These are phyloP conservation scores for Acidomyces sp. DNA, from an alignment of 495 filamentous ascomycete species.

Conservation along the genomic window DNA sequence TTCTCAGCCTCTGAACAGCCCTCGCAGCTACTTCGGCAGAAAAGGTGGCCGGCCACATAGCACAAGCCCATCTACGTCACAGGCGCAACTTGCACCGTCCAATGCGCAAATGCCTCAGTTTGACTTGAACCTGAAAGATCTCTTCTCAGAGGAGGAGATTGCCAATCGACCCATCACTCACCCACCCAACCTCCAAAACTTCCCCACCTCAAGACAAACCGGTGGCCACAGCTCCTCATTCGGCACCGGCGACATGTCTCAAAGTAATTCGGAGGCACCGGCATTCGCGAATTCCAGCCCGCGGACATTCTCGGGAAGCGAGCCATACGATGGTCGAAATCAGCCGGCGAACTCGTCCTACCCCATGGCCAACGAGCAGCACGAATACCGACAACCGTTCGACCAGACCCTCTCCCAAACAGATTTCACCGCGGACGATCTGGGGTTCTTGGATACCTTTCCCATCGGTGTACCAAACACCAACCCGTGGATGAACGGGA, in stretches of 20 bases:
- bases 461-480: slow-evolving; percentile 14
- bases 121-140: slow-evolving; percentile 52
- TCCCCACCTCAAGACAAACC: neutral
- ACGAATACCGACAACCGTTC: slow-evolving; percentile 3
- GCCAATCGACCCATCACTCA: slow-evolving; percentile 2
- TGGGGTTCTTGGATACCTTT: slow-evolving; percentile 25
- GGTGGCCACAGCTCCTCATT: neutral
- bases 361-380: slow-evolving; percentile 1
- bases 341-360: neutral
- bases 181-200: neutral
- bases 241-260: neutral
- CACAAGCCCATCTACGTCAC: neutral
- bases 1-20: slow-evolving; percentile 12
- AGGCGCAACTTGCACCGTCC: neutral
- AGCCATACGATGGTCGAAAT: neutral
- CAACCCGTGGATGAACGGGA: slow-evolving; percentile 11
- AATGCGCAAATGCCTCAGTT: slow-evolving; percentile 37
- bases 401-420: neutral
- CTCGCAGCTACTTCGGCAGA: slow-evolving; percentile 15
- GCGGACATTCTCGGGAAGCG: neutral
- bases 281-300: neutral
- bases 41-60: neutral
- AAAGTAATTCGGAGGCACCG: neutral
- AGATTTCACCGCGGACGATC: slow-evolving; percentile 18
- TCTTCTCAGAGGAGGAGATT: slow-evolving; percentile 32